A percentile compares a stretch with the other conserved stretches of the same genome.
phyloP scores from a whole-genome alignment of 2,329 filamentous ascomycete species.

The Pseudocercospora ulei region DNA sequence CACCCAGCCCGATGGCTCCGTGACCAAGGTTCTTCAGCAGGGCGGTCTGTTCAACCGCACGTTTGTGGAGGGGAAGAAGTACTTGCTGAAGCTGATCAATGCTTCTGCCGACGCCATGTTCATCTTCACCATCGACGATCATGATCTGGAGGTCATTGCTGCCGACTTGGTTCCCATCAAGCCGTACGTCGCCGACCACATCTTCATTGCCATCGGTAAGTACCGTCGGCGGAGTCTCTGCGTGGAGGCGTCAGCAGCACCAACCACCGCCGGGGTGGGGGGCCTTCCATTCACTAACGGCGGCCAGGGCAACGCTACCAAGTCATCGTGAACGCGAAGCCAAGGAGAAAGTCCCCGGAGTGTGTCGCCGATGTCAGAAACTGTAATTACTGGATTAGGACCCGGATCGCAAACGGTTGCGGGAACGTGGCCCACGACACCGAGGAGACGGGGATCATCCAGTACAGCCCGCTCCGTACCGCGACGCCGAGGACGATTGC shows the following conservation, averaged over 20 bases:
- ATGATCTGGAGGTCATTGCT: slow-evolving; percentile 39
- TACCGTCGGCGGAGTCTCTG: too few relatives aligned
- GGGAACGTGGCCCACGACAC: slow-evolving; percentile 28
- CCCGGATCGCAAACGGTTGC: slow-evolving; percentile 24
- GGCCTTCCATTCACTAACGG: too few relatives aligned
- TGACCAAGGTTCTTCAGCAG: slow-evolving; percentile 4
- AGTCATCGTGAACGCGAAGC: slow-evolving; percentile 30
- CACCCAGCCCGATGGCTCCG: slow-evolving; percentile 32
- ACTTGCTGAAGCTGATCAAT: slow-evolving; percentile 41
- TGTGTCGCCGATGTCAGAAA: slow-evolving; percentile 5
- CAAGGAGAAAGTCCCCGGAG: slow-evolving; percentile 7
- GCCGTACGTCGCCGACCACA: slow-evolving; percentile 35
- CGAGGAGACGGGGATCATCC: slow-evolving; percentile 26
- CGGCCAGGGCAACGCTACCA: slow-evolving; percentile 34
- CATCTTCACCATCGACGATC: slow-evolving; percentile 36
- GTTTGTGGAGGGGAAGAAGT: slow-evolving; percentile 34
- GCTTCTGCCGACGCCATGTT: slow-evolving; percentile 34
- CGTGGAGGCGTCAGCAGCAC: too few relatives aligned
- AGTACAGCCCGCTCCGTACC: slow-evolving; percentile 19
- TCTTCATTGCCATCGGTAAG: slow-evolving; percentile 31
- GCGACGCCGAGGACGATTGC: slow-evolving; percentile 18
- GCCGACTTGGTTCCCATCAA: slow-evolving; percentile 40
- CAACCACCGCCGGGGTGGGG: too few relatives aligned
- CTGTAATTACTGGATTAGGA: slow-evolving; percentile 30
- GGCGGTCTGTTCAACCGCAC: slow-evolving; percentile 12